Evolutionary conservation across 2,329 filamentous ascomycete species (phyloP), one percentile per base, ranked within the genome.

Genomic region (Talaromyces sp.): DNA sequence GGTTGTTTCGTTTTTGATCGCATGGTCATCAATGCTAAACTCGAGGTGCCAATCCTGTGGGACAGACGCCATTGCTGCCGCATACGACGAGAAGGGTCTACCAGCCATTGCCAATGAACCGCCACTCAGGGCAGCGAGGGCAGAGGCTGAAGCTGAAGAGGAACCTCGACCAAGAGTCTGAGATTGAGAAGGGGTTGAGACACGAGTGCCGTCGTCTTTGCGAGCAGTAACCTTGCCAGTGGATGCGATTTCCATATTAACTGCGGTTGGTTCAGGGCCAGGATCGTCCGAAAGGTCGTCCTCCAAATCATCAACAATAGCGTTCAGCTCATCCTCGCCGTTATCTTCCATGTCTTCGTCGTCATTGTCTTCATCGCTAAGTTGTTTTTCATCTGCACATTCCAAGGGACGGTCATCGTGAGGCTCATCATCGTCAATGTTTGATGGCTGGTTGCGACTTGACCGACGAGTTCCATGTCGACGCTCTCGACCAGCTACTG

Each of bases 31-130:
- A 56, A 98, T 85, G 67, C 87, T 93, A 76, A 99, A 99, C 71
- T 98, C 91, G 64, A 99, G 92, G 70, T 99, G 94, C 95, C 95
- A 99, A 71, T 98, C 93, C 71, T 96, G 90, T 1, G 93, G 91
- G 0, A 86, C 81, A 14, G 90, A 82, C 68, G 93, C 90, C 58
- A 96, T 85, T 4, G 92, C 92, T 58, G 91, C 90, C 28, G 92
- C 89, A 74, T 97, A 96, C 0, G 92, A 78, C 28, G 74, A 92
- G 76, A 91, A 86, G 2, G 89, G 84, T 9, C 89, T 84, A 9
- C 76, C 74, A 36, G 80, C 74, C 70, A 66, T 76, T 1, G 87
- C 83, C 16, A 88, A 80, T 0, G 85, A 79, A 57, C 76, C 65
- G 69, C 67, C 68, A 6, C 56, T 33, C 30, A 63, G 65, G 4